Base-by-base conservation (phyloP, 352 stramenopile genomes). In the Pythium myriotylum region DNA sequence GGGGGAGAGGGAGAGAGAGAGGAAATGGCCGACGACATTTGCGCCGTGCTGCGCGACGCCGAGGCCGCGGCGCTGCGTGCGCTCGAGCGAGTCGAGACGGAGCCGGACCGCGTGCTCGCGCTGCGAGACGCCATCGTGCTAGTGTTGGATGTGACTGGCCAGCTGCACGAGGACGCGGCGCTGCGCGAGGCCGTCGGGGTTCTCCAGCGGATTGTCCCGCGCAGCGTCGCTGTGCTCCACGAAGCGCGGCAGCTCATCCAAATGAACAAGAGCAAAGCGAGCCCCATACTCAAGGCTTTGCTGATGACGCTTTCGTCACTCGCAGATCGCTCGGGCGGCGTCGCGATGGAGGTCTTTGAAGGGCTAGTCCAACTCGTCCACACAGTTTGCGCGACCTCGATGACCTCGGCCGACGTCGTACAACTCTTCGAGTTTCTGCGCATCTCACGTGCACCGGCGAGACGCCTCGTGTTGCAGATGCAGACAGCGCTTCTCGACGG, bases 381-480 rank as follows among this genome's bases (percentile, higher is more conserved):
- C 19, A 63, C 70, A 23, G 29, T 90, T 20, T 90, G 77, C 41
- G 42, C 65, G 20, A 81, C 86, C 41, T 89, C 80, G 9, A 84
- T 89, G 73, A 79, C 70, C 19, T 70, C 80, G 6, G 68, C 67
- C 0, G 80, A 90, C 37, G 77, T 87, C 14, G 68, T 89, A 52
- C 66, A 82, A 57, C 67, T 93, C 10, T 93, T 93, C 54, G 78
- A 93, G 35, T 88, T 88, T 37, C 17, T 93, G n/a, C 77, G 84
- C 9, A 65, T 88, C 7, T 73, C 75, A 2, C 67, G 70, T 9
- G 40, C 74, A 2, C 80, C 80, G 4, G 79, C 59, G 24, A 65
- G 84, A 27, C 54, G 62, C 1, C 65, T 77, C 67, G 50, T 91
- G 10, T 46, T 93, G n/a, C 68, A 86, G 54, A 87, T 89, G 68